Conservation (phyloP, 208 protist species). For the Trypanosoma mega region DNA sequence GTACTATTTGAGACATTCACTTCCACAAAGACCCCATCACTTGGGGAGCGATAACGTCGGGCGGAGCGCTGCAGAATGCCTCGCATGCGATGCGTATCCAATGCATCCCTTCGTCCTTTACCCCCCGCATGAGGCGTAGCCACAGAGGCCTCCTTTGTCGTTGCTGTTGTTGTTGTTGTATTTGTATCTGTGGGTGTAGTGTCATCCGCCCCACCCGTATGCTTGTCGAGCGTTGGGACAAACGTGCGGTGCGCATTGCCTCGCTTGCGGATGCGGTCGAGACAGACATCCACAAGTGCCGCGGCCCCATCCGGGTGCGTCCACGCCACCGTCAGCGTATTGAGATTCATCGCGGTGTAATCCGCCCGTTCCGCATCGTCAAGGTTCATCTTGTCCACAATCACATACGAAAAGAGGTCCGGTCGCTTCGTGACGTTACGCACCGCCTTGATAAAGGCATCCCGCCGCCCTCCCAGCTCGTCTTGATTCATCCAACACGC, state of each 20-base stretch:
- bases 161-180: neutral
- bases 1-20: conserved; percentile 42
- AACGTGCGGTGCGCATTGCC: conserved; percentile 66
- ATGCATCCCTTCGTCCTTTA: neutral
- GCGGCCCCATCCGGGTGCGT: conserved; percentile 38
- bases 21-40: conserved; percentile 34
- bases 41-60: conserved; percentile 34
- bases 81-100: conserved; percentile 27
- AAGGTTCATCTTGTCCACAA: conserved; percentile 88
- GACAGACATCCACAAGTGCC: conserved; percentile 49
- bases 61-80: conserved; percentile 46
- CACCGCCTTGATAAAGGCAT: conserved; percentile 55
- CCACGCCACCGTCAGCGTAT: conserved; percentile 47
- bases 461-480: conserved; percentile 45
- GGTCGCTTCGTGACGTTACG: conserved; percentile 27
- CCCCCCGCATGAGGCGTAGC: neutral
- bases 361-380: conserved; percentile 49
- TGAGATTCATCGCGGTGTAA: conserved; percentile 32
- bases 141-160: neutral
- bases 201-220: conserved; percentile 5
- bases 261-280: conserved; percentile 55
- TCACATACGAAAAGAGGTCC: conserved; percentile 62
- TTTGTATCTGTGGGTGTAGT: neutral
- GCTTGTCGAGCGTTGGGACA: neutral
- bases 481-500: conserved; percentile 88